Evolutionary conservation across 2,329 filamentous ascomycete genomes (phyloP).

Genomic region (Plenodomus biglobosus): DNA sequence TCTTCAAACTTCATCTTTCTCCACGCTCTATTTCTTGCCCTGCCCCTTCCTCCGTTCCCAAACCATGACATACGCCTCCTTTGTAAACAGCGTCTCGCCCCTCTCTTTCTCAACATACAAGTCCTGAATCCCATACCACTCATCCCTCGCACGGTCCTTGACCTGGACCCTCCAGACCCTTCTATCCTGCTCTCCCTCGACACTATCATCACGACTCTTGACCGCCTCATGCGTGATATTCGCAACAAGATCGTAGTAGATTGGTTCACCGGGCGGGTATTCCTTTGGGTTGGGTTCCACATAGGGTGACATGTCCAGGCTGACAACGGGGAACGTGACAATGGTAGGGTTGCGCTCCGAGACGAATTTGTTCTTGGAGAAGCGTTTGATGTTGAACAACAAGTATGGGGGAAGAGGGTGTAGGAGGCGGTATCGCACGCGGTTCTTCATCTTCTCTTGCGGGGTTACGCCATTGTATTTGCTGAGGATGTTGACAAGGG

Average conservation of each 20-base stretch:
- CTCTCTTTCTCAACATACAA: constrained; percentile 88
- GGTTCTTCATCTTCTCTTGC: constrained; percentile 85
- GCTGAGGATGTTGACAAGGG: constrained; percentile 71
- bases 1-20: not conserved
- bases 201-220: constrained; percentile 72
- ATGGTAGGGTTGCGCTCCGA: constrained; percentile 96
- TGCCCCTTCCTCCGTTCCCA: constrained; percentile 78
- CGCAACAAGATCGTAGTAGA: constrained; percentile 92
- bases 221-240: constrained; percentile 91
- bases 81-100: constrained; percentile 85
- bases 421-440: constrained; percentile 84
- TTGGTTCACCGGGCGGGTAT: constrained; percentile 74
- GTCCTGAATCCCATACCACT: constrained; percentile 95
- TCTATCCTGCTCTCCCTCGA: constrained; percentile 86
- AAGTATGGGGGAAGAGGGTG: constrained; percentile 91
- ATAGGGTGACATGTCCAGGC: constrained; percentile 85
- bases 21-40: not conserved
- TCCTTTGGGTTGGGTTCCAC: constrained; percentile 80
- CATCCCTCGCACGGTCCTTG: constrained; percentile 73
- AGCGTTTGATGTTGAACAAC: constrained; percentile 94
- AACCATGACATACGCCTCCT: constrained; percentile 93
- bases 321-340: constrained; percentile 86
- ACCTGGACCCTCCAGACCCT: constrained; percentile 96
- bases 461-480: constrained; percentile 91
- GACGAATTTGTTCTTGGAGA: constrained; percentile 95